Conservation (phyloP, 75 land plant genomes). For the Pinus tabuliformis region DNA sequence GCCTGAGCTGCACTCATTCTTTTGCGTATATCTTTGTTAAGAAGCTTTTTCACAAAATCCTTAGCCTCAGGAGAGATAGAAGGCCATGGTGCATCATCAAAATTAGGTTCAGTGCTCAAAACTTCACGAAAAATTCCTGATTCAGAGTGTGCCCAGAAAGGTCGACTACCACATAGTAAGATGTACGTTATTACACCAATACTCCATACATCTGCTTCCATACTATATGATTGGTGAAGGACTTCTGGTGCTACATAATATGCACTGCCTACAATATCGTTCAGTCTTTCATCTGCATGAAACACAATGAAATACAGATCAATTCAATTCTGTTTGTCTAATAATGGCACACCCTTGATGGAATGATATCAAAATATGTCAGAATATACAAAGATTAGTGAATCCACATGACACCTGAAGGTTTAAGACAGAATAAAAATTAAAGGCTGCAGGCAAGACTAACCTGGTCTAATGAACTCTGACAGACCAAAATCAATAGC, state of each 20-base stretch:
- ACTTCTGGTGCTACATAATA: conserved; percentile 53
- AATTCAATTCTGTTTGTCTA: not conserved
- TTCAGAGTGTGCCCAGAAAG: conserved; percentile 49
- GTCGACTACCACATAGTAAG: conserved; percentile 12
- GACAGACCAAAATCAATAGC: conserved; percentile 47
- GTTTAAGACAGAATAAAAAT: not conserved
- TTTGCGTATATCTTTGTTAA: conserved; percentile 70
- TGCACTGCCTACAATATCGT: conserved; percentile 50
- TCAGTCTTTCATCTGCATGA: conserved; percentile 11
- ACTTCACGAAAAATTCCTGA: conserved; percentile 79
- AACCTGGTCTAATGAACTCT: conserved; percentile 51
- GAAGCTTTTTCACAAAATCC: conserved; percentile 74
- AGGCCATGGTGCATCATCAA: conserved; percentile 90
- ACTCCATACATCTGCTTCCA: conserved; percentile 54
- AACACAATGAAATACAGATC: not conserved
- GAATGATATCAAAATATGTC: not conserved
- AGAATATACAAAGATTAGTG: not conserved
- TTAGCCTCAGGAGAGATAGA: conserved; percentile 78
- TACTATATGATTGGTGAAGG: conserved; percentile 45
- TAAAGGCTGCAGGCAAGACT: not conserved
- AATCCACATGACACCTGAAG: not conserved
- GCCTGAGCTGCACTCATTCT: conserved; percentile 91
- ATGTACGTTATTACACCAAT: conserved; percentile 23
- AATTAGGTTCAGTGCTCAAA: conserved; percentile 81
- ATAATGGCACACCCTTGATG: not conserved